These are phyloP conservation scores for Ustilago shanxiensis DNA, from an alignment of 1,284 basidiomycete species.

Conservation along the genomic window DNA sequence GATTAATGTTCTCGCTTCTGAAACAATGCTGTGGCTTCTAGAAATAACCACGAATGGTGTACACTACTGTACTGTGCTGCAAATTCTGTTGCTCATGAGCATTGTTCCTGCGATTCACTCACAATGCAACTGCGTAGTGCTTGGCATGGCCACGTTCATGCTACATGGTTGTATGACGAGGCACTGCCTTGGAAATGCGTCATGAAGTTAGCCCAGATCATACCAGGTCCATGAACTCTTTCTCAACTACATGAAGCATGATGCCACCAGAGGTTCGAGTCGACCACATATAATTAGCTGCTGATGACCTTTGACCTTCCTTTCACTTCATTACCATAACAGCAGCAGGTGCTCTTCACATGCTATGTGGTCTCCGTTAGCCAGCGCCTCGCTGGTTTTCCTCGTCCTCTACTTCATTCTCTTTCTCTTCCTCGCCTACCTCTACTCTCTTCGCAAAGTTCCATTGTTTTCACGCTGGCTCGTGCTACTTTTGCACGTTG, in stretches of 20 bases:
- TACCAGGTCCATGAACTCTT: too few species aligned
- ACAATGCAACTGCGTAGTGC: not conserved
- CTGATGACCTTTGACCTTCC: not conserved
- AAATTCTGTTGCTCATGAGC: too few species aligned
- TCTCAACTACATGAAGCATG: too few species aligned
- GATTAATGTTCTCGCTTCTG: not conserved
- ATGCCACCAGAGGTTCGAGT: not conserved
- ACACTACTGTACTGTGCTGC: too few species aligned
- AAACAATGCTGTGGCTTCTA: not conserved
- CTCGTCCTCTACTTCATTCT: constrained; percentile 33
- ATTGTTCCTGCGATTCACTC: too few species aligned
- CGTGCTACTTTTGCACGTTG: constrained; percentile 46
- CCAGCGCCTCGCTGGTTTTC: constrained; percentile 37
- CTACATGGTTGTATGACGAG: not conserved
- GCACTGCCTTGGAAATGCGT: not conserved
- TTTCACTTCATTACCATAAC: not conserved
- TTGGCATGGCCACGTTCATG: not conserved
- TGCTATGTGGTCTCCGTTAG: constrained; percentile 30
- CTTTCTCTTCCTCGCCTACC: constrained; percentile 6
- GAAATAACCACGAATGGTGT: too few species aligned
- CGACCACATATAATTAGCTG: not conserved
- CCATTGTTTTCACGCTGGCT: constrained; percentile 32
- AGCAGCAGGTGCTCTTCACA: not conserved
- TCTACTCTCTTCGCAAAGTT: constrained; percentile 10
- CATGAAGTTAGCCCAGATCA: too few species aligned